phyloP scores from a whole-genome alignment of 2,329 filamentous ascomycete genomes.

The Fusarium bactridioides region DNA sequence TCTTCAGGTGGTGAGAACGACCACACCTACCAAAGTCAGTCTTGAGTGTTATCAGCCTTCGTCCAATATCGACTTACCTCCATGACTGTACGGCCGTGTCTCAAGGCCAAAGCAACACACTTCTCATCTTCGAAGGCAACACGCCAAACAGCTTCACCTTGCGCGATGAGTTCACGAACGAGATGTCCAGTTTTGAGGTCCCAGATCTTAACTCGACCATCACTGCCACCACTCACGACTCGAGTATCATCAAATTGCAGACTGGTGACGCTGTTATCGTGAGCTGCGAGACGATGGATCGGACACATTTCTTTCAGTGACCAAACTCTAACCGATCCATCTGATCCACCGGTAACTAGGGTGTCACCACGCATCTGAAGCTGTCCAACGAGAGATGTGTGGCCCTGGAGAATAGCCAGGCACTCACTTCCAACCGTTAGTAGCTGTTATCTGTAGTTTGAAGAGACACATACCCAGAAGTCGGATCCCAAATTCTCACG shows the following conservation, averaged over 20 bases:
- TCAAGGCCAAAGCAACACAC: slow-evolving; percentile 91
- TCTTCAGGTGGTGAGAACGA: slow-evolving; percentile 90
- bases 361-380: slow-evolving; percentile 95
- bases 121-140: slow-evolving; percentile 99
- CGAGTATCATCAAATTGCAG: slow-evolving; percentile 96
- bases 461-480: slow-evolving; percentile 72
- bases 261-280: slow-evolving; percentile 98
- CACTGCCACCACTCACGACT: slow-evolving; percentile 94
- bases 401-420: slow-evolving; percentile 91
- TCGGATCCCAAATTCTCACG: slow-evolving; percentile 95
- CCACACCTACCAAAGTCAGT: slow-evolving; percentile 74
- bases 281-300: slow-evolving; percentile 92
- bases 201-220: slow-evolving; percentile 99
- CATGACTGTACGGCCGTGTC: slow-evolving; percentile 90
- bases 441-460: slow-evolving; percentile 18
- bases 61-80: slow-evolving; percentile 71
- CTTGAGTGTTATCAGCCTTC: not conserved
- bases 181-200: slow-evolving; percentile 90
- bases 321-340: slow-evolving; percentile 96
- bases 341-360: slow-evolving; percentile 93
- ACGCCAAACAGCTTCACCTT: slow-evolving; percentile 95
- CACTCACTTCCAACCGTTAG: slow-evolving; percentile 67
- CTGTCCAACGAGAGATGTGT: slow-evolving; percentile 96
- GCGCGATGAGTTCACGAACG: slow-evolving; percentile 88
- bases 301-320: slow-evolving; percentile 88